These are phyloP conservation scores for Striga asiatica DNA, from an alignment of 257 asterid species.

Conservation along the genomic window DNA sequence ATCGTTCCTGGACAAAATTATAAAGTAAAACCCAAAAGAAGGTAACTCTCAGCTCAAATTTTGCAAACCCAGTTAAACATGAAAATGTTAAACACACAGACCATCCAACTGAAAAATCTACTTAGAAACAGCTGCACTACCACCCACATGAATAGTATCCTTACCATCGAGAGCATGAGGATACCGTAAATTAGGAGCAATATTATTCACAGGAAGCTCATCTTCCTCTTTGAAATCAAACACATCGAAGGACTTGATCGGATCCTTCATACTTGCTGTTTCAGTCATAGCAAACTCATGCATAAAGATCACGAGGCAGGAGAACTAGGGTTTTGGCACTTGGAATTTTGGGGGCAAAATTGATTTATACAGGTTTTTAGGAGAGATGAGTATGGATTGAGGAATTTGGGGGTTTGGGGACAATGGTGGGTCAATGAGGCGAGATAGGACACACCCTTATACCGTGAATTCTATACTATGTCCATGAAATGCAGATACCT, in stretches of 20 bases:
- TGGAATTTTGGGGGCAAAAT: neutral
- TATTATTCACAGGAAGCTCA: neutral
- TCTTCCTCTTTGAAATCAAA: neutral
- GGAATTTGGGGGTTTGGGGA: too few relatives aligned
- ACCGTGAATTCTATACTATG: too few relatives aligned
- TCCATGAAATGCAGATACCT: too few relatives aligned
- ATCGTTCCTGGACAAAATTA: too few relatives aligned
- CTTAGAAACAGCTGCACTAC: too few relatives aligned
- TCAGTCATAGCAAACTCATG: neutral
- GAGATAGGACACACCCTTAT: too few relatives aligned
- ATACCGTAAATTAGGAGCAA: neutral
- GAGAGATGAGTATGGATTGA: too few relatives aligned
- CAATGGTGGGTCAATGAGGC: neutral
- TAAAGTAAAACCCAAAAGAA: neutral
- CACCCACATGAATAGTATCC: too few relatives aligned
- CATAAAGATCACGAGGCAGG: neutral
- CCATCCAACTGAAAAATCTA: too few relatives aligned
- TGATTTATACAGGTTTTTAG: neutral
- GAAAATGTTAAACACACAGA: too few relatives aligned
- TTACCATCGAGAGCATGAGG: neutral
- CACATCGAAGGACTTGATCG: neutral
- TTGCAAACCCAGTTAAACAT: too few relatives aligned
- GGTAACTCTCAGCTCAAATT: too few relatives aligned
- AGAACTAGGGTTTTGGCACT: neutral
- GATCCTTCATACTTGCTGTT: neutral